Conservation (phyloP, 2,329 filamentous ascomycete genomes). For the Biscogniauxia sp. region DNA sequence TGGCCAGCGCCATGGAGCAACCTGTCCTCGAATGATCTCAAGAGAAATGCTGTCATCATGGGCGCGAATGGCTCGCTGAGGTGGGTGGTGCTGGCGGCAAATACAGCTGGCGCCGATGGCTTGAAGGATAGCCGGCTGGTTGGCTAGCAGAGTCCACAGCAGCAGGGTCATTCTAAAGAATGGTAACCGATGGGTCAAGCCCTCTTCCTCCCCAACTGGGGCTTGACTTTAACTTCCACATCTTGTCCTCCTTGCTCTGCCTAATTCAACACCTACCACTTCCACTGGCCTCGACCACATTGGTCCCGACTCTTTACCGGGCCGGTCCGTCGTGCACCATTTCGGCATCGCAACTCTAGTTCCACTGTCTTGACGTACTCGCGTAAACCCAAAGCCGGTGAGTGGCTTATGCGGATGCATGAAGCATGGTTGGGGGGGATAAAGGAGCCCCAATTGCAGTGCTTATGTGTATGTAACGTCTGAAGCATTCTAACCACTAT, state of each 20-base stretch:
- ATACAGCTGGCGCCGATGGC: too few relatives aligned
- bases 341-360: conserved; percentile 9
- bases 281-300: neutral
- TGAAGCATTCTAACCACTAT: conserved; percentile 12
- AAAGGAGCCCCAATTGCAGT: conserved; percentile 7
- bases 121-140: neutral
- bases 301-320: neutral
- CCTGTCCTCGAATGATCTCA: too few relatives aligned
- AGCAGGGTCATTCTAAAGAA: neutral
- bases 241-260: neutral
- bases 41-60: too few relatives aligned
- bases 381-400: conserved; percentile 10
- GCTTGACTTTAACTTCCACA: neutral
- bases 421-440: conserved; percentile 13
- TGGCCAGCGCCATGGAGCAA: too few relatives aligned
- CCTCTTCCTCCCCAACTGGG: neutral
- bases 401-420: conserved; percentile 10
- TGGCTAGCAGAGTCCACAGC: neutral
- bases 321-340: neutral
- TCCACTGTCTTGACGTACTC: conserved; percentile 13
- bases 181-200: neutral
- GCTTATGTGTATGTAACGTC: conserved; percentile 14
- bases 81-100: too few relatives aligned
- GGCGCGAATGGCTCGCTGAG: too few relatives aligned
- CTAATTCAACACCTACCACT: neutral